Base-by-base conservation (phyloP, 306 rosid genomes). In the Vigna angularis region DNA sequence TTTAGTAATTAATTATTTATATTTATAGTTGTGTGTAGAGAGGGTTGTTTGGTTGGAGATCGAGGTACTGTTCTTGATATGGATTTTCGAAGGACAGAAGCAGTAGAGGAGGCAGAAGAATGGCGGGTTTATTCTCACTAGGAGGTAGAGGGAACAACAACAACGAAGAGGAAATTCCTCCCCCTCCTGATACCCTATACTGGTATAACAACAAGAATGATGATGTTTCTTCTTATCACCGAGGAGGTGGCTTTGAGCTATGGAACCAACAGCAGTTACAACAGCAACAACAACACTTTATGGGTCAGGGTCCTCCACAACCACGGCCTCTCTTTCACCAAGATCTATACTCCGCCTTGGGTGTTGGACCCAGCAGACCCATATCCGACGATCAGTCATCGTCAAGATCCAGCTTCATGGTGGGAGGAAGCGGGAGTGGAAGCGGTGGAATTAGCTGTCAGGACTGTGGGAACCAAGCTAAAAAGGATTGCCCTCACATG, bases 391-490 rank as follows among this genome's bases (percentile, higher is more conserved):
- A 91, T 5, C 83, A 82, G 2, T 86, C 96, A 0, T 78, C 93
- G 7, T 85, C 96, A 63, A 82, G 97, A 83, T 84, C 92, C 53
- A 88, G 79, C 0, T 83, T 87, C 79, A 84, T 86, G 85, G 69
- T 85, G 0, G 71, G 50, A 7, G 44, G 13, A 5, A 32, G 88
- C 18, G 85, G 85, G 0, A 59, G 77, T 0, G 80, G 83, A 3
- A 47, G 77, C 1, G 83, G 85, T 2, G 90, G 94, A 4, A 82
- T 91, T 11, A 93, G 97, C 50, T 96, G 99, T 77, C 97, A 93
- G 58, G 99, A 96, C 74, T 96, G 99, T 7, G 99, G 99, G 11
- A 96, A 96, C 84, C 99, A 96, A 57, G 98, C 99, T 0, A 96
- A 96, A 85, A 96, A 93, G 61, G 97, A 96, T 56, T 96, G 99